Evolutionary conservation across 108 stramenopile genomes (phyloP), one percentile per base, ranked within the genome.

Genomic region (Cylindrotheca closterium): DNA sequence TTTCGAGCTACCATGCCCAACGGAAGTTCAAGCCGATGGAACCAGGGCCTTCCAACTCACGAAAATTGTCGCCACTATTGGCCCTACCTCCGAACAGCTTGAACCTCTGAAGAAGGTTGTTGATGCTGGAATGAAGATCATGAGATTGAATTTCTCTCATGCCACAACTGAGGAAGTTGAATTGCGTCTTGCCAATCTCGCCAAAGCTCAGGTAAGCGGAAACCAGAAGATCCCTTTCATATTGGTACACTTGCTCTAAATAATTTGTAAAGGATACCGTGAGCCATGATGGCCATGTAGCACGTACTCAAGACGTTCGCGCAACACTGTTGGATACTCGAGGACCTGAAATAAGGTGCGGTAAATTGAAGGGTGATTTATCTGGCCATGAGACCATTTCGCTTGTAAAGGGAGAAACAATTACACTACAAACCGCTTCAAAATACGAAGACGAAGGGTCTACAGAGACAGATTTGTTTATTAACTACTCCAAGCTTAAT

Each of bases 111-210:
- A 83, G 51, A 71, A 89, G 25, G 79, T 93, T 27, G 87, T 91
- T 10, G 46, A 79, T 27, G 82, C 81, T 45, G 95, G 95, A 29
- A 85, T 98, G 88, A 79, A 85, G 17, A 78, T 98, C 30, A 96
- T 96, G 96, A 76, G 97, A 34, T 70, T 98, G 51, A 98, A 98
- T 70, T 98, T 98, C 75, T 91, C 89, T 32, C 97, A 98, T 68
- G 97, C 96, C 29, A 98, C 97, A 5, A 85, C 70, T 26, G 96
- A 98, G 64, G 97, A 98, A 82, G 95, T 95, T 4, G 91, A 93
- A 57, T 62, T 95, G 63, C 91, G 97, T 23, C 70, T 87, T 48
- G 70, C 47, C 28, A 98, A 98, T 79, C 81, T 98, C 32, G 77
- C 73, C 25, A 51, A 70, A 12, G 66, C 79, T 55, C 81, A 88